Evolutionary conservation across 2,329 filamentous ascomycete species (phyloP).

Genomic region (Fusarium sulawesiense): DNA sequence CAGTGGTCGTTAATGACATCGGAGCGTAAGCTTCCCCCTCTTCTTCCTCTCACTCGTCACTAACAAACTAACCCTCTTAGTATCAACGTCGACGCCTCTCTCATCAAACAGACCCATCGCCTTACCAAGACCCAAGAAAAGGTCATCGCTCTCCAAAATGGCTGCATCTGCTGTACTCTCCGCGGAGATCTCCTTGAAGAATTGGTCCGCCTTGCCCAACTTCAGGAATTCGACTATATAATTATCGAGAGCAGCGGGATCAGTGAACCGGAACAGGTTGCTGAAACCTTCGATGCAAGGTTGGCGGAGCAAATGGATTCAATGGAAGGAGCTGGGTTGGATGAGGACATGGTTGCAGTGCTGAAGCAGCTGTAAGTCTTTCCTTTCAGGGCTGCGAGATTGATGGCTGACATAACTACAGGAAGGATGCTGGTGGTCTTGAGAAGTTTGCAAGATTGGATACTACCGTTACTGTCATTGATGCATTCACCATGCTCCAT

Average conservation of each 20-base stretch:
- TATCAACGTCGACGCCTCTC: slow-evolving; percentile 73
- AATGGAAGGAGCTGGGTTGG: slow-evolving; percentile 47
- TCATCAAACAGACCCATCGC: slow-evolving; percentile 67
- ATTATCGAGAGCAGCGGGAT: slow-evolving; percentile 79
- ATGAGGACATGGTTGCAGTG: slow-evolving; percentile 51
- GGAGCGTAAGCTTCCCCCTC: slow-evolving; percentile 57
- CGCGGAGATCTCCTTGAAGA: slow-evolving; percentile 78
- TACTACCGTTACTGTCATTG: slow-evolving; percentile 78
- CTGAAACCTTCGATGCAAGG: slow-evolving; percentile 75
- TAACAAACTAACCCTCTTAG: slow-evolving; percentile 44
- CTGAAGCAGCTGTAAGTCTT: slow-evolving; percentile 52
- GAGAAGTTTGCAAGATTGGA: slow-evolving; percentile 75
- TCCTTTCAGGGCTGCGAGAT: fast-evolving
- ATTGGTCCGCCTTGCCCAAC: slow-evolving; percentile 70
- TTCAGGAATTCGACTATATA: slow-evolving; percentile 75
- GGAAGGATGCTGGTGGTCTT: slow-evolving; percentile 69
- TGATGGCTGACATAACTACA: slow-evolving; percentile 21
- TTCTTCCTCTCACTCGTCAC: background rate
- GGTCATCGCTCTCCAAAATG: slow-evolving; percentile 75
- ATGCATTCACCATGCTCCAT: slow-evolving; percentile 77
- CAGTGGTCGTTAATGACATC: slow-evolving; percentile 80
- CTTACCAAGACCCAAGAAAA: slow-evolving; percentile 71
- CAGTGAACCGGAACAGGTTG: slow-evolving; percentile 78
- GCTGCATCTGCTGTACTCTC: slow-evolving; percentile 81
- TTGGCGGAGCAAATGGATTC: slow-evolving; percentile 61